Base-by-base conservation (phyloP, 2,329 filamentous ascomycete species). In the Colletotrichum incanum region DNA sequence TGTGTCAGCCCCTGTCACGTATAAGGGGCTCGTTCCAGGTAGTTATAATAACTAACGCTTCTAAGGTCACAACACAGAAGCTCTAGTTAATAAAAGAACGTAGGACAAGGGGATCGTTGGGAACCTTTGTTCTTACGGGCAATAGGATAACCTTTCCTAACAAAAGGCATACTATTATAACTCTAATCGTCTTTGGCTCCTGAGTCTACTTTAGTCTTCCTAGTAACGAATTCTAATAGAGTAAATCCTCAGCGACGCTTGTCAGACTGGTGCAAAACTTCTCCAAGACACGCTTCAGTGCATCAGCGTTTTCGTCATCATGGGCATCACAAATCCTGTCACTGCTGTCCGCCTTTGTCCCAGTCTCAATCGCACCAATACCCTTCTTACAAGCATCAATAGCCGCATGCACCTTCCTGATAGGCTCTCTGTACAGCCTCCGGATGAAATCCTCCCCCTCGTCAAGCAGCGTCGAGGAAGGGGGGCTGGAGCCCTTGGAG, bases 371-470 rank as follows among this genome's bases (percentile, higher is more conserved):
- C 23, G 54, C 45, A 4, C 39, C 5, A 0, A 72, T 2, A 3
- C 23, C 45, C 37, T 37, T 60, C 50, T 72, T 72, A 3, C 52
- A 72, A 47, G 45, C 58, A 47, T 69, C n/a, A 4, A 72, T 16
- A 1, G 65, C 59, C n/a, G 52, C 37, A 41, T 72, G 69, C 23
- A 69, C 43, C 16, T 49, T 64, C 0, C 5, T 43, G 23, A 59
- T 54, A 5, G 58, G 37, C 28, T 54, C 52, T 2, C 14, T 34
- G 37, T 72, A 45, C 4, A 69, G 14, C 23, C 23, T 72, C n/a
- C 47, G 65, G 2, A 72, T 34, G 7, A 59, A 14, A 18, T 4
- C 28, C 14, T 72, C 69, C 9, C 59, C 64, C 45, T 69, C 52
- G 1, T 49, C 69, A 8, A 72, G 59, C 28, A 64, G 45, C 2